phyloP scores from a whole-genome alignment of 2,329 filamentous ascomycete species.

The Leptosphaerulina australis region DNA sequence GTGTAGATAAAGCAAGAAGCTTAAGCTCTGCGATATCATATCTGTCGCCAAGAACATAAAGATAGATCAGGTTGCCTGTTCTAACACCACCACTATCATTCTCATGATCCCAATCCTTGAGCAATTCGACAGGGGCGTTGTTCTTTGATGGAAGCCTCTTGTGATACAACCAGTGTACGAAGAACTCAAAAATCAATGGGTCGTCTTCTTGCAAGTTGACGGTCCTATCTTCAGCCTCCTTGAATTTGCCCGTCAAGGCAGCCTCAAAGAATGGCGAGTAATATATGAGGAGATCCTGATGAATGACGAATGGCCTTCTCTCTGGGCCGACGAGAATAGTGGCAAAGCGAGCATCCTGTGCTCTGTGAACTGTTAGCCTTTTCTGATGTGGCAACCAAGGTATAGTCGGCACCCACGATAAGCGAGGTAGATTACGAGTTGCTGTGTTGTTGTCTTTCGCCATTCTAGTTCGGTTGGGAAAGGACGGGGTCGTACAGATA shows the following conservation, averaged over 20 bases:
- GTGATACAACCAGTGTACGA: constrained; percentile 27
- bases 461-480: neutral
- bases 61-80: constrained; percentile 4
- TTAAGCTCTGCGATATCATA: constrained; percentile 3
- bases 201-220: constrained; percentile 14
- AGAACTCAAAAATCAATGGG: constrained; percentile 13
- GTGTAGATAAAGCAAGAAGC: neutral
- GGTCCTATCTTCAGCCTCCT: constrained; percentile 19
- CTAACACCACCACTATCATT: neutral
- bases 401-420: neutral
- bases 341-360: neutral
- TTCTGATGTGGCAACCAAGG: neutral
- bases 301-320: neutral
- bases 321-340: neutral
- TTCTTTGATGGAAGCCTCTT: constrained; percentile 2
- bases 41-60: constrained; percentile 19
- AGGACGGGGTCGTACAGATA: neutral
- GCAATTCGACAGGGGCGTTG: neutral
- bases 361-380: neutral
- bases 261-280: constrained; percentile 2
- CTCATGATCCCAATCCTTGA: neutral
- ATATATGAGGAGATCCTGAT: neutral
- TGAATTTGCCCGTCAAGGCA: constrained; percentile 10
- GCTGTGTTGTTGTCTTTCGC: neutral
- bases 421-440: neutral